Evolutionary conservation across 202 grass and related monocot genomes (phyloP).

Genomic region (Hordeum pubiflorum): DNA sequence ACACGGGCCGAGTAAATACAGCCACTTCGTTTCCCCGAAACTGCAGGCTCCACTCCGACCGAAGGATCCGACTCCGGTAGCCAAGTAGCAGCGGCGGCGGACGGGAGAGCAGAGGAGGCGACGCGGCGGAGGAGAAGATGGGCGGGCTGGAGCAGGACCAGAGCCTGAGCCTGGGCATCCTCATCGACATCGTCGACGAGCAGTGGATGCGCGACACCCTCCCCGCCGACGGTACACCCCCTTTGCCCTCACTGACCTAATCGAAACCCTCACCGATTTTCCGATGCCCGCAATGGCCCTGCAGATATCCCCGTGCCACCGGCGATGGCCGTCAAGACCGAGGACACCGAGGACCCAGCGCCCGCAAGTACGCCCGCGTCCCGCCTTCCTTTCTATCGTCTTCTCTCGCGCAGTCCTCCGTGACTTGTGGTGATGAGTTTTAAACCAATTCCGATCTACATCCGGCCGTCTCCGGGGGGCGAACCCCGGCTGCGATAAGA

Average conservation of each 20-base stretch:
- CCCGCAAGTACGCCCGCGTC: constrained; percentile 39
- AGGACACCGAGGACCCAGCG: constrained; percentile 56
- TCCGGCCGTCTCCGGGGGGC: not conserved
- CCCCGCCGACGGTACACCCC: constrained; percentile 58
- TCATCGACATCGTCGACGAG: constrained; percentile 86
- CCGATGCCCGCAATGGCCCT: not conserved
- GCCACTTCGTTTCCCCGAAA: not conserved
- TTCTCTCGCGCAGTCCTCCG: not conserved
- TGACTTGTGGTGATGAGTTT: not conserved
- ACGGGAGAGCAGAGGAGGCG: not conserved
- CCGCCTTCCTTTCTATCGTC: not conserved
- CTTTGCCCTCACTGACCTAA: not conserved
- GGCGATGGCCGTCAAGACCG: constrained; percentile 51
- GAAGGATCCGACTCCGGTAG: not conserved
- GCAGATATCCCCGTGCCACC: constrained; percentile 69
- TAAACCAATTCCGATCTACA: not conserved
- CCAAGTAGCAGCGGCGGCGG: not conserved
- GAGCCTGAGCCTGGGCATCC: constrained; percentile 64
- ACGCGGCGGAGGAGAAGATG: constrained; percentile 33
- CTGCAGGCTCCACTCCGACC: not conserved
- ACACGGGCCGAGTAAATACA: not conserved
- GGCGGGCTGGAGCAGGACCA: constrained; percentile 58
- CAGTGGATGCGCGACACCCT: constrained; percentile 93
- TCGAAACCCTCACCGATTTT: too few relatives aligned
- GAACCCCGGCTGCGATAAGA: not conserved